These are phyloP conservation scores for Perkinsus chesapeaki DNA, from an alignment of 169 alveolate genomes.

Conservation along the genomic window DNA sequence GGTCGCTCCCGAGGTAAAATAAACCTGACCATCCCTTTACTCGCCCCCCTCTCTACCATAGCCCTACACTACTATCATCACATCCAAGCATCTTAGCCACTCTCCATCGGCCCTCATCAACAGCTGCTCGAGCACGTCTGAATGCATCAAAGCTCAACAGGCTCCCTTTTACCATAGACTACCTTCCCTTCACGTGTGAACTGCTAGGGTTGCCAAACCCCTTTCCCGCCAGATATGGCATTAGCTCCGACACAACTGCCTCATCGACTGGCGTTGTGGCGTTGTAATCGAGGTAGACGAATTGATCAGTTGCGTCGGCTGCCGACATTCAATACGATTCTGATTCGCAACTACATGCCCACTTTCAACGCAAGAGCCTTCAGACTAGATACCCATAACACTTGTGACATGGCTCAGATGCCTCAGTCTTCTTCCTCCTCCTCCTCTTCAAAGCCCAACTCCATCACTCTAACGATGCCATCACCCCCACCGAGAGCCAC, in stretches of 20 bases:
- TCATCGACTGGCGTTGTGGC: background rate
- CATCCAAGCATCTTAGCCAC: background rate
- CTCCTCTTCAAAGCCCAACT: background rate
- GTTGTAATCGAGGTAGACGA: background rate
- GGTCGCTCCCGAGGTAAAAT: background rate
- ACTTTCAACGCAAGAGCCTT: too few species aligned
- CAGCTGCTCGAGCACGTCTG: background rate
- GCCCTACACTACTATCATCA: background rate
- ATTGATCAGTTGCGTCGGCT: too few species aligned
- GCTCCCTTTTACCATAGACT: background rate
- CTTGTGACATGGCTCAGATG: too few species aligned
- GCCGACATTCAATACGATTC: too few species aligned
- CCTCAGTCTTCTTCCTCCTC: background rate
- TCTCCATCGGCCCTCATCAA: background rate
- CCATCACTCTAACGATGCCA: conserved; percentile 18
- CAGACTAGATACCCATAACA: too few species aligned
- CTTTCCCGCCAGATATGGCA: background rate
- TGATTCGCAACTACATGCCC: too few species aligned
- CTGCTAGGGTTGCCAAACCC: background rate
- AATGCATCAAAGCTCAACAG: background rate
- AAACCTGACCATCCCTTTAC: background rate
- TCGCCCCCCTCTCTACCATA: background rate
- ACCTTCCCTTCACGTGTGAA: background rate
- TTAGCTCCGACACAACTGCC: background rate
- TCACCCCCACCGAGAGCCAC: conserved; percentile 34